These are phyloP conservation scores for Linnemannia exigua DNA, from an alignment of 192 early-diverging fungal species.

Conservation along the genomic window DNA sequence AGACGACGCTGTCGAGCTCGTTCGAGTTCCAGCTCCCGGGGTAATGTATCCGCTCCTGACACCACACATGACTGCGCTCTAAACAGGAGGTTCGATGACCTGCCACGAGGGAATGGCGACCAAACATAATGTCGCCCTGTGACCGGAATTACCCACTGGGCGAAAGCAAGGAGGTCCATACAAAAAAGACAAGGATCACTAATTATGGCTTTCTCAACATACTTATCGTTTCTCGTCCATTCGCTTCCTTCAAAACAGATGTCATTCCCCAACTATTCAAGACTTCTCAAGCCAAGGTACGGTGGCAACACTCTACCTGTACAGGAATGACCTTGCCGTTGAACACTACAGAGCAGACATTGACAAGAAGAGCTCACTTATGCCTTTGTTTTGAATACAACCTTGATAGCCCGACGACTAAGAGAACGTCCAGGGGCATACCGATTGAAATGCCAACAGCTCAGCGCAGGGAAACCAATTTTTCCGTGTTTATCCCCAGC, in stretches of 20 bases:
- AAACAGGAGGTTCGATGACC: background rate
- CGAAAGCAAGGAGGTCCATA: background rate
- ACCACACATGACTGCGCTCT: background rate
- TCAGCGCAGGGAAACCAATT: slow-evolving; percentile 12
- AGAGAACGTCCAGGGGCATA: slow-evolving; percentile 21
- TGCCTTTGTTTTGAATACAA: background rate
- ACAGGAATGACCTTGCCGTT: background rate
- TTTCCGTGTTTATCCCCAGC: background rate
- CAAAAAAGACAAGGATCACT: background rate
- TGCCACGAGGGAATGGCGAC: background rate
- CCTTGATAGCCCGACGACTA: background rate
- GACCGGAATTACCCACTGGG: background rate
- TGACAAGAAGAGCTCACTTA: background rate
- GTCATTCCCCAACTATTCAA: background rate
- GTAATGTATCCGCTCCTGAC: background rate
- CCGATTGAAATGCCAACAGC: slow-evolving; percentile 41
- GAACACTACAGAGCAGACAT: background rate
- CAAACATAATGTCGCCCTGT: background rate
- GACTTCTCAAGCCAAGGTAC: background rate
- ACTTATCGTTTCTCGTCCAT: background rate
- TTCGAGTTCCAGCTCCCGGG: background rate
- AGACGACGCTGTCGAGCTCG: background rate
- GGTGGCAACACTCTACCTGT: background rate
- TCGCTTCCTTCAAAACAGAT: background rate
- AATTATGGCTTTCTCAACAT: background rate